These are phyloP conservation scores for Volutella citrinella DNA, from an alignment of 2,329 filamentous ascomycete genomes.

Conservation along the genomic window DNA sequence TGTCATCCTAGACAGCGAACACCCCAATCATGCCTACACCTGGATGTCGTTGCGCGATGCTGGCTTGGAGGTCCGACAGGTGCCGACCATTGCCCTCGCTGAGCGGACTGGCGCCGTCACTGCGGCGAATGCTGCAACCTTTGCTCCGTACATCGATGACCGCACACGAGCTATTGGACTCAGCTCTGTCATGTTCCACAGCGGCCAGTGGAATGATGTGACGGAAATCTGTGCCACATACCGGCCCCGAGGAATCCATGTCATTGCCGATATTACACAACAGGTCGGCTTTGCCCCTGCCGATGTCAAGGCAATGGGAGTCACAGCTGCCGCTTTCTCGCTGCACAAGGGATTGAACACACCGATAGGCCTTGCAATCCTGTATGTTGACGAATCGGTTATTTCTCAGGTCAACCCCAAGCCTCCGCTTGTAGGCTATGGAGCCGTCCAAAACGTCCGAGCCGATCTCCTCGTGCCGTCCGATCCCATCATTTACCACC, in stretches of 20 bases:
- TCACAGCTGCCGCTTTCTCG: constrained; percentile 30
- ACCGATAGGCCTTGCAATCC: constrained; percentile 26
- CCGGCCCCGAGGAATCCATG: constrained; percentile 25
- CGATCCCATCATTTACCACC: constrained; percentile 18
- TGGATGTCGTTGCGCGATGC: constrained; percentile 24
- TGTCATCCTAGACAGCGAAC: constrained; percentile 29
- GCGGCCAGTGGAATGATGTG: constrained; percentile 29
- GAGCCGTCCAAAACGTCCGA: constrained; percentile 16
- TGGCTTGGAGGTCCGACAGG: constrained; percentile 27
- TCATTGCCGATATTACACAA: constrained; percentile 30
- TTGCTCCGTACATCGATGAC: constrained; percentile 27
- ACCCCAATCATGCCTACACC: constrained; percentile 29
- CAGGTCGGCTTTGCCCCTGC: constrained; percentile 30
- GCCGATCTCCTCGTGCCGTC: constrained; percentile 17
- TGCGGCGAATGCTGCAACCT: constrained; percentile 9
- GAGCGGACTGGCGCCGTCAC: constrained; percentile 1
- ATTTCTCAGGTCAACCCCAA: constrained; percentile 17
- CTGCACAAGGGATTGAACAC: constrained; percentile 32
- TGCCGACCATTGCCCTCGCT: constrained; percentile 6
- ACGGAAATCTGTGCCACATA: constrained; percentile 23
- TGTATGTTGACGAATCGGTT: constrained; percentile 26
- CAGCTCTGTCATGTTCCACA: constrained; percentile 32
- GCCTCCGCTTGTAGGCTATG: constrained; percentile 26
- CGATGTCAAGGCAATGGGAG: constrained; percentile 21
- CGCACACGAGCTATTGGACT: constrained; percentile 29